These are phyloP conservation scores for Papiliotrema nemorosa DNA, from an alignment of 1,284 basidiomycete genomes.

Conservation along the genomic window DNA sequence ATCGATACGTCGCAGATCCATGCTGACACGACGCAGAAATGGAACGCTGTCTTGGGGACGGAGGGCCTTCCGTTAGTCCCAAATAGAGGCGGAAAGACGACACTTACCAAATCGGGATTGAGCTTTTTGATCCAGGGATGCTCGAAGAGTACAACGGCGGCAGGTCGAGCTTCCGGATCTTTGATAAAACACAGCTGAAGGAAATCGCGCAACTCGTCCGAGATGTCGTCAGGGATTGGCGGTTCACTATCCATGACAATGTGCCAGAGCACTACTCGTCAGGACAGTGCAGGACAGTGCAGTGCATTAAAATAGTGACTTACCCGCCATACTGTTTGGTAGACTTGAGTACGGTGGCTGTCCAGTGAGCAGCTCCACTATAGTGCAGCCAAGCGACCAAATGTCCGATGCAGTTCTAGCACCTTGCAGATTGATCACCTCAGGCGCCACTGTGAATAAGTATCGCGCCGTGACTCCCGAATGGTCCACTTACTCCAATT, in stretches of 20 bases:
- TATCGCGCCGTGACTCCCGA: background rate
- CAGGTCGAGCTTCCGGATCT: slow-evolving; percentile 72
- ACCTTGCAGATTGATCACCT: slow-evolving; percentile 72
- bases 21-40: slow-evolving; percentile 82
- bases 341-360: slow-evolving; percentile 86
- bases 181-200: slow-evolving; percentile 82
- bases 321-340: slow-evolving; percentile 78
- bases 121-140: slow-evolving; percentile 85
- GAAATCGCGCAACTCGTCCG: slow-evolving; percentile 70
- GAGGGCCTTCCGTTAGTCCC: slow-evolving; percentile 56
- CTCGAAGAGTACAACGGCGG: slow-evolving; percentile 76
- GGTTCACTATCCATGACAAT: slow-evolving; percentile 91
- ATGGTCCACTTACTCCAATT: slow-evolving; percentile 71
- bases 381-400: slow-evolving; percentile 87
- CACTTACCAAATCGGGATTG: slow-evolving; percentile 59
- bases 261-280: slow-evolving; percentile 74
- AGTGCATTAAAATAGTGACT: too few relatives aligned
- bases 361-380: slow-evolving; percentile 88
- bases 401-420: slow-evolving; percentile 61
- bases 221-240: slow-evolving; percentile 74
- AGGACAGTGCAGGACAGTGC: background rate
- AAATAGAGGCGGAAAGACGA: background rate
- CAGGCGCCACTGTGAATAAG: slow-evolving; percentile 69
- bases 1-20: slow-evolving; percentile 71
- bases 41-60: slow-evolving; percentile 90